Percentiles rank a stretch among this genome's conserved stretches.
Evolutionary conservation across 2,329 filamentous ascomycete species (phyloP).

Genomic region (Neurospora sp.): DNA sequence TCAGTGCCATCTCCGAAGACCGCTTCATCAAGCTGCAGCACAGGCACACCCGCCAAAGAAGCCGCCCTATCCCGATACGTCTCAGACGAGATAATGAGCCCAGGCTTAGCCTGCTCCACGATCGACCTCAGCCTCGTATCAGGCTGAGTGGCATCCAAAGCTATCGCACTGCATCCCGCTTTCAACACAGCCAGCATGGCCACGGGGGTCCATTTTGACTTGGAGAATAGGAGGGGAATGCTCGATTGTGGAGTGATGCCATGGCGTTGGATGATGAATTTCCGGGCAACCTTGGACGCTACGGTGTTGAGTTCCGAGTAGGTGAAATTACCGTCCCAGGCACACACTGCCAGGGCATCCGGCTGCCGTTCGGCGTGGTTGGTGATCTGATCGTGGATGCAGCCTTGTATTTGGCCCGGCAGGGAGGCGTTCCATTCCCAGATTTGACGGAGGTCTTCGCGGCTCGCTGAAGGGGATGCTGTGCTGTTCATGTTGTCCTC

Average conservation of each 20-base stretch:
- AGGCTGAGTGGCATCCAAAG: slow-evolving; percentile 18
- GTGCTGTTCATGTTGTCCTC: background rate
- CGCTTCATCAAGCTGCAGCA: background rate
- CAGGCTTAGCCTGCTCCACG: slow-evolving; percentile 9
- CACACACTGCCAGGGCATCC: slow-evolving; percentile 32
- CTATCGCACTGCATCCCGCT: slow-evolving; percentile 17
- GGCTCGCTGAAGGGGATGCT: slow-evolving; percentile 11
- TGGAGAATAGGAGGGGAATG: slow-evolving; percentile 27
- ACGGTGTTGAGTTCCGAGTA: slow-evolving; percentile 35
- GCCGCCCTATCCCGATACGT: background rate
- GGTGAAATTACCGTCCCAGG: slow-evolving; percentile 41
- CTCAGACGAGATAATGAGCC: slow-evolving; percentile 13
- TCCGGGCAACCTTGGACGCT: slow-evolving; percentile 28
- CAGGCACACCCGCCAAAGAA: background rate
- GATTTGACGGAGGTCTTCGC: slow-evolving; percentile 32
- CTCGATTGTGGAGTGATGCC: slow-evolving; percentile 11
- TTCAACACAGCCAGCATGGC: slow-evolving; percentile 19
- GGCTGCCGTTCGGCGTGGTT: slow-evolving; percentile 29
- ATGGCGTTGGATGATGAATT: slow-evolving; percentile 19
- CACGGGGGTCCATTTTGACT: slow-evolving; percentile 19
- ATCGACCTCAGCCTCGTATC: slow-evolving; percentile 10
- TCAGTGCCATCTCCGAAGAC: background rate
- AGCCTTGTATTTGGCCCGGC: slow-evolving; percentile 29
- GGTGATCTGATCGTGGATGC: slow-evolving; percentile 38
- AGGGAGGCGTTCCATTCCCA: slow-evolving; percentile 29